A percentile compares a stretch with the other conserved stretches of the same genome.
Conservation (phyloP, 1,284 basidiomycete genomes). For the Neonothopanus nambi region DNA sequence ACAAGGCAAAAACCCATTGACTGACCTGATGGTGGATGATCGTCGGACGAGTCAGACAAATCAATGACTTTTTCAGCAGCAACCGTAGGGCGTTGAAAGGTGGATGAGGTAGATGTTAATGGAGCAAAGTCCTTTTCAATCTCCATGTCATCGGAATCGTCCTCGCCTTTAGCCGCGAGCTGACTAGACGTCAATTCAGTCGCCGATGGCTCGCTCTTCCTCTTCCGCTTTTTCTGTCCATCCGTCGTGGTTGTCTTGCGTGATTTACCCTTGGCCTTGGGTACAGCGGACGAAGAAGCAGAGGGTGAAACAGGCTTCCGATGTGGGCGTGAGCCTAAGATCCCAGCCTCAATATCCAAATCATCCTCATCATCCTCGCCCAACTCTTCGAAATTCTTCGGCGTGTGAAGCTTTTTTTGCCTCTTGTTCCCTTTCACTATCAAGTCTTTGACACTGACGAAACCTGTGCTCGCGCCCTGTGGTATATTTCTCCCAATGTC, state of each 20-base stretch:
- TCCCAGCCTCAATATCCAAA: constrained; percentile 61
- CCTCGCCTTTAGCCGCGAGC: constrained; percentile 41
- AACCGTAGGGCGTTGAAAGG: background rate
- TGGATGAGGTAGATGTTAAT: too few species aligned
- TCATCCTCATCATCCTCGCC: constrained; percentile 60
- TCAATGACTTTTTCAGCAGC: constrained; percentile 5
- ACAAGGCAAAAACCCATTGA: too few species aligned
- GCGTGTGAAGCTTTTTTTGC: constrained; percentile 37
- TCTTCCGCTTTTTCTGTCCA: constrained; percentile 17
- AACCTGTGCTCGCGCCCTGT: constrained; percentile 58
- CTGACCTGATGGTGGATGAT: background rate
- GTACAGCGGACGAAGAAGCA: constrained; percentile 36
- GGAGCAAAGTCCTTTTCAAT: constrained; percentile 39
- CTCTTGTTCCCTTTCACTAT: constrained; percentile 53
- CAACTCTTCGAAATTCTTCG: constrained; percentile 39
- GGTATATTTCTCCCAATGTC: constrained; percentile 69
- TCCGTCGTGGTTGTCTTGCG: constrained; percentile 35
- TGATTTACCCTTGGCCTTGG: constrained; percentile 33
- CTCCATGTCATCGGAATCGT: constrained; percentile 58
- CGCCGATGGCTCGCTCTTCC: constrained; percentile 29
- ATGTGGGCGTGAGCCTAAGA: constrained; percentile 24
- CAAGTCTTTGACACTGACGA: constrained; percentile 63
- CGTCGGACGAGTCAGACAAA: constrained; percentile 7
- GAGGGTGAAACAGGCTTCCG: constrained; percentile 18
- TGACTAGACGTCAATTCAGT: constrained; percentile 35